Percentiles rank a stretch among this genome's conserved stretches.
Evolutionary conservation across 2,329 filamentous ascomycete genomes (phyloP).

Genomic region (Hysterium pulicare): DNA sequence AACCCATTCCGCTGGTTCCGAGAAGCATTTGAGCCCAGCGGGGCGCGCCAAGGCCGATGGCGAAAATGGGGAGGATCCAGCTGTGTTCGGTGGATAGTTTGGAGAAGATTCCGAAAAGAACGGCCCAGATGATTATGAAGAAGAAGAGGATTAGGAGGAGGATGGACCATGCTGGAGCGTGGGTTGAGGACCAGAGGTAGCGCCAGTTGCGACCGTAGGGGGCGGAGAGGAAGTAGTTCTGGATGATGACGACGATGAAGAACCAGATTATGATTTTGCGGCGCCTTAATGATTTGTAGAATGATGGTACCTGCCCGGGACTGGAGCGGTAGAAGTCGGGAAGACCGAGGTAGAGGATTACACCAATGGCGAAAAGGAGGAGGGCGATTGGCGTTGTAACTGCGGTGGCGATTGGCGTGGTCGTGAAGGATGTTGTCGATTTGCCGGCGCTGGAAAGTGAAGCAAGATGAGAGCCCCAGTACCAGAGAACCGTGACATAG

Average conservation of each 20-base stretch:
- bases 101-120: conserved; percentile 51
- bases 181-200: conserved; percentile 58
- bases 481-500: conserved; percentile 64
- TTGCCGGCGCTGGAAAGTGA: conserved; percentile 43
- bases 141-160: conserved; percentile 55
- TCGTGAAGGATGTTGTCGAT: conserved; percentile 23
- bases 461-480: conserved; percentile 60
- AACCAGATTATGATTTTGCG: conserved; percentile 67
- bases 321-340: conserved; percentile 64
- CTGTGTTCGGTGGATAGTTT: conserved; percentile 58
- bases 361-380: conserved; percentile 55
- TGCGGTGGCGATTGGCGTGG: conserved; percentile 35
- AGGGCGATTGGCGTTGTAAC: conserved; percentile 58
- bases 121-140: conserved; percentile 56
- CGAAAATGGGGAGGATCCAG: conserved; percentile 66
- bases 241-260: conserved; percentile 60
- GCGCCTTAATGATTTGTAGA: conserved; percentile 60
- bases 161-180: conserved; percentile 56
- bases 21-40: conserved; percentile 68
- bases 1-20: conserved; percentile 58
- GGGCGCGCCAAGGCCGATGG: conserved; percentile 63
- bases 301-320: conserved; percentile 62
- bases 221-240: conserved; percentile 65
- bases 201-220: conserved; percentile 66
- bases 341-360: conserved; percentile 58